A percentile compares a stretch with the other conserved stretches of the same genome.
Conservation (phyloP, 106 monocot species). For the Cymbidium sinense region DNA sequence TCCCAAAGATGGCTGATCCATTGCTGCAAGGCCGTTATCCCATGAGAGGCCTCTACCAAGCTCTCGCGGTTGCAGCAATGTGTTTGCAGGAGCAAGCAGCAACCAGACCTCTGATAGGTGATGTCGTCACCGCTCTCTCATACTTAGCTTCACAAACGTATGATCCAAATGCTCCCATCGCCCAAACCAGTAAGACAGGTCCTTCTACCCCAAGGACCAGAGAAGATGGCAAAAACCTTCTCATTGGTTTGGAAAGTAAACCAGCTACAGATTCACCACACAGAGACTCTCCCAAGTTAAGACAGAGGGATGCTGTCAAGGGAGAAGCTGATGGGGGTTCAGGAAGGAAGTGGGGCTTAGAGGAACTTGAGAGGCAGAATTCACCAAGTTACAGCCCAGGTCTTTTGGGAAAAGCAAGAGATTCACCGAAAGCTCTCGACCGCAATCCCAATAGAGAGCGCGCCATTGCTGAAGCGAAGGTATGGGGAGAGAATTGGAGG, state of each 20-base stretch:
- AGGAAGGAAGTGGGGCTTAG: slow-evolving; percentile 41
- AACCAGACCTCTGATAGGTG: slow-evolving; percentile 74
- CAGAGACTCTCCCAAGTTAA: slow-evolving; percentile 55
- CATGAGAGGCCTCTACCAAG: slow-evolving; percentile 81
- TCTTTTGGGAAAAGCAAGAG: slow-evolving; percentile 9
- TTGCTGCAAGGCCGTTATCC: slow-evolving; percentile 67
- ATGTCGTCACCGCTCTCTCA: slow-evolving; percentile 80
- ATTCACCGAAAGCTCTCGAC: slow-evolving; percentile 8
- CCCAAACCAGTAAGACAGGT: slow-evolving; percentile 25
- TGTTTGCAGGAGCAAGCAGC: slow-evolving; percentile 92
- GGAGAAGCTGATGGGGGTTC: slow-evolving; percentile 39
- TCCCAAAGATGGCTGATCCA: slow-evolving; percentile 89
- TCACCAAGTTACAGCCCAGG: slow-evolving; percentile 35
- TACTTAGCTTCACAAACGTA: slow-evolving; percentile 79
- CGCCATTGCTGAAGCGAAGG: slow-evolving; percentile 38
- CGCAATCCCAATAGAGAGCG: slow-evolving; percentile 16
- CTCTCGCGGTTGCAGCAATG: slow-evolving; percentile 91
- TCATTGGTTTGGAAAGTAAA: slow-evolving; percentile 15
- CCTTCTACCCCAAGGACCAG: slow-evolving; percentile 51
- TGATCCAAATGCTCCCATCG: slow-evolving; percentile 50
- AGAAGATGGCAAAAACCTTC: slow-evolving; percentile 29
- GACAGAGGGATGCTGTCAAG: slow-evolving; percentile 25
- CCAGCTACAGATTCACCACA: slow-evolving; percentile 33
- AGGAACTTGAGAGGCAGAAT: slow-evolving; percentile 29
- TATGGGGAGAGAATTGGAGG: slow-evolving; percentile 50